Evolutionary conservation across 2,329 filamentous ascomycete species (phyloP), one percentile per base, ranked within the genome.

Genomic region (Coniochaeta prunicola): DNA sequence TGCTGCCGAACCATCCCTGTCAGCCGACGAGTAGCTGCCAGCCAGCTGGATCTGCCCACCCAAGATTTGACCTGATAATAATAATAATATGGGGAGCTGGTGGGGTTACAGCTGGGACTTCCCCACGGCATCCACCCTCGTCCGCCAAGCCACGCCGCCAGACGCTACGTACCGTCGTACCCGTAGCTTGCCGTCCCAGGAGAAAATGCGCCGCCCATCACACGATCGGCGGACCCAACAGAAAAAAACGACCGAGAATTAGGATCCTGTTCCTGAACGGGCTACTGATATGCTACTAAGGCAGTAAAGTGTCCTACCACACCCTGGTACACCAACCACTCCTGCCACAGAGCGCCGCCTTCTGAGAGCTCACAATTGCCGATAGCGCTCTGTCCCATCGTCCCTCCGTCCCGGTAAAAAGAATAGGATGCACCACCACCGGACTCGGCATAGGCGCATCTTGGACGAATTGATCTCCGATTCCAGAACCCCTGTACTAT

Each of bases 361-460:
- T n/a, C 34, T 36, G 13, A n/a, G 12, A 36, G 34, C 34, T 36
- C 50, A 19, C 28, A 64, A 63, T 62, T 62, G 61, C 62, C 60
- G 59, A 53, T 54, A n/a, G 33, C 21, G 7, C 10, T 6, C 17
- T 34, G 45, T n/a, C 45, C 45, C 45, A 13, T 30, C 42, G 19
- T n/a, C n/a, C 42, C 21, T 50, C 40, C 45, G 24, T 50, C 45
- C 45, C 45, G 53, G 28, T 38, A 38, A 56, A 24, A 26, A 30
- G 24, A n/a, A 56, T 30, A 33, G 54, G 54, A 56, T 56, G 54
- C 54, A 54, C n/a, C n/a, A n/a, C n/a, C n/a, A n/a, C 42, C 57
- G 57, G 64, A 59, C 60, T 63, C 62, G 62, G 63, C 64, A 62
- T 62, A 26, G 30, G 40, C 26, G 40, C 24, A 30, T 50, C 45